Conservation (phyloP, 257 asterid species). For the Solanum habrochaites region DNA sequence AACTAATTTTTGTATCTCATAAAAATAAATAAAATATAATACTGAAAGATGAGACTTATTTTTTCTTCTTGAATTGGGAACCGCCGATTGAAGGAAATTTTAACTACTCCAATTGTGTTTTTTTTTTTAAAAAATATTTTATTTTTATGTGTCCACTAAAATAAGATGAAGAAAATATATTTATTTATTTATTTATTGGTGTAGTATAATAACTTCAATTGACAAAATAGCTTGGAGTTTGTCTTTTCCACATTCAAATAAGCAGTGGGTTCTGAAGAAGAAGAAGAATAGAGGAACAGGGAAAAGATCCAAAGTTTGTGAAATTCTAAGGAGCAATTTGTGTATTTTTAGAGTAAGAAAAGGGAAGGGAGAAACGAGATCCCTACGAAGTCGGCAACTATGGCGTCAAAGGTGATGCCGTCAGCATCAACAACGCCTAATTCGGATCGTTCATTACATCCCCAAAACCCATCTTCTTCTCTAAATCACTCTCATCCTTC, state of each 20-base stretch:
- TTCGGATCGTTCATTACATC: constrained; percentile 84
- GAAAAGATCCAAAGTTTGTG: not conserved
- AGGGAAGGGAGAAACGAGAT: not conserved
- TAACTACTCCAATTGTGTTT: too few species aligned
- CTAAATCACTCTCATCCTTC: constrained; percentile 26
- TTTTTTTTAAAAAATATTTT: too few species aligned
- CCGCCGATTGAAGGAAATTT: too few species aligned
- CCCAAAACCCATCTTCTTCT: constrained; percentile 26
- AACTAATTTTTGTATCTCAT: too few species aligned
- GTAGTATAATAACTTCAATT: not conserved
- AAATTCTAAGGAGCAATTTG: not conserved
- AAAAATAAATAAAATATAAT: too few species aligned
- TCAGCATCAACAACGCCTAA: constrained; percentile 67
- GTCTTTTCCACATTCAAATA: too few species aligned
- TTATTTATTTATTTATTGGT: too few species aligned
- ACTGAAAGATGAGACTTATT: not conserved
- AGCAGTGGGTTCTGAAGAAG: too few species aligned
- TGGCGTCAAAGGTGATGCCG: constrained; percentile 96
- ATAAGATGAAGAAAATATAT: too few species aligned
- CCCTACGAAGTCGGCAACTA: constrained; percentile 30
- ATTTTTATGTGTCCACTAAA: not conserved
- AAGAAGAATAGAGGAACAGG: not conserved
- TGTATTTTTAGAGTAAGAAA: not conserved
- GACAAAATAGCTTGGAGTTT: not conserved
- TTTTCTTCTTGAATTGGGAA: too few species aligned